A percentile compares a stretch with the other conserved stretches of the same genome.
Evolutionary conservation across 805 yeast species (phyloP).

Genomic region (Candida palmyrensis): DNA sequence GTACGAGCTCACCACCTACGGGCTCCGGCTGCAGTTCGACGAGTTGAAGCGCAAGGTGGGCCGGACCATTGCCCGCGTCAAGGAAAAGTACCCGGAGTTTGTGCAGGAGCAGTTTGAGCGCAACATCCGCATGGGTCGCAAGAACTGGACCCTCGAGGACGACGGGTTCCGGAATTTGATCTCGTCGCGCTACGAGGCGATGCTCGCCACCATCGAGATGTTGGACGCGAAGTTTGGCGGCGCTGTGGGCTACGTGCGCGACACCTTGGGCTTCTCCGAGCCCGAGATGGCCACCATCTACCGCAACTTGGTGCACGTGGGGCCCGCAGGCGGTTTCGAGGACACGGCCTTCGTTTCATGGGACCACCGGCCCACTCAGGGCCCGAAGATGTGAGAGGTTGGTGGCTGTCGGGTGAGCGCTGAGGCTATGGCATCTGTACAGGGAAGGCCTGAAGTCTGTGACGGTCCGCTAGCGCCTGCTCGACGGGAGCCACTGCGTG

Average conservation of each 20-base stretch:
- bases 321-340: constrained; percentile 11
- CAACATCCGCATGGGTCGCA: constrained; percentile 31
- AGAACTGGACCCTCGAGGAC: constrained; percentile 35
- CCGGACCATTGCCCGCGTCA: constrained; percentile 26
- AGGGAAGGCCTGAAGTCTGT: too few relatives aligned
- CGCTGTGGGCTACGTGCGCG: constrained; percentile 41
- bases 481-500: too few relatives aligned
- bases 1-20: constrained; percentile 69
- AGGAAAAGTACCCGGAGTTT: constrained; percentile 14
- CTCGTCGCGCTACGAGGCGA: constrained; percentile 62
- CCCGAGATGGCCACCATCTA: constrained; percentile 37
- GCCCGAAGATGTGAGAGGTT: constrained; percentile 1
- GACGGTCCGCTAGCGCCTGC: too few relatives aligned
- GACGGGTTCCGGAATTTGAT: constrained; percentile 58
- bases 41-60: constrained; percentile 30
- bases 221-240: constrained; percentile 52
- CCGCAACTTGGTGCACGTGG: constrained; percentile 19
- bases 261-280: constrained; percentile 38
- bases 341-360: constrained; percentile 8
- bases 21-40: constrained; percentile 48
- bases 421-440: too few relatives aligned
- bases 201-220: constrained; percentile 57
- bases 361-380: constrained; percentile 9
- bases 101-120: constrained; percentile 16
- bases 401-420: neutral